Base-by-base conservation (phyloP, 2,329 filamentous ascomycete species). In the Alternaria infectoria region DNA sequence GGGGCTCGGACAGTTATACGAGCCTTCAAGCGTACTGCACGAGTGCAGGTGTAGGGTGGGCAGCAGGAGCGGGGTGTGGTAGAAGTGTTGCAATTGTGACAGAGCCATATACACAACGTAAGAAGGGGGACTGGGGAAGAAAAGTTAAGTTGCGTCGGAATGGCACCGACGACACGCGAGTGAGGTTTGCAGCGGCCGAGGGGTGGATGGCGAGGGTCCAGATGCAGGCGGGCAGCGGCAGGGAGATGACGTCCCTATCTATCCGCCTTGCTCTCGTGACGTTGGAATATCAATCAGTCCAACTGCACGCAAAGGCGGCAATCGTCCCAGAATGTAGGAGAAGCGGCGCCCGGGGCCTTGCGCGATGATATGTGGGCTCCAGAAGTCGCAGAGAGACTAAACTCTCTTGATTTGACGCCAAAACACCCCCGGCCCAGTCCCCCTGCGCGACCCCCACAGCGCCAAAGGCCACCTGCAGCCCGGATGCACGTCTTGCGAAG, bases 21-120 rank as follows among this genome's bases (percentile, higher is more conserved):
- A 71, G 25, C 70, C 64, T 61, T 71, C 65, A 47, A 77, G 71
- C 25, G 67, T 69, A 51, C 45, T 58, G 64, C 64, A 69, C 52
- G 63, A 59, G 62, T 69, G 66, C 61, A 64, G 59, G 49, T 69
- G 65, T 36, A 68, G 65, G 50, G 67, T 51, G 58, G 71, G 68
- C 25, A 73, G 65, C 62, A 69, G 32, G 66, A 68, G 68, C 57
- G 64, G 65, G 32, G 68, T 50, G 56, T 59, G 65, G 61, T 54
- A 68, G 47, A 58, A 61, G 59, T 62, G 66, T 52, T 64, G 67
- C 61, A 66, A 66, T 61, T 67, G 66, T 67, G 69, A 68, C 68
- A 72, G 68, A 74, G 77, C 76, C 76, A 80, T 80, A 66, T 73
- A 77, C 71, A 75, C 69, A 66, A 28, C 52, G 56, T 58, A 30